Percentiles rank a stretch among this genome's conserved stretches.
Conservation (phyloP, 1,139 yeast species). For the Saccharomycopsis crataegensis region DNA sequence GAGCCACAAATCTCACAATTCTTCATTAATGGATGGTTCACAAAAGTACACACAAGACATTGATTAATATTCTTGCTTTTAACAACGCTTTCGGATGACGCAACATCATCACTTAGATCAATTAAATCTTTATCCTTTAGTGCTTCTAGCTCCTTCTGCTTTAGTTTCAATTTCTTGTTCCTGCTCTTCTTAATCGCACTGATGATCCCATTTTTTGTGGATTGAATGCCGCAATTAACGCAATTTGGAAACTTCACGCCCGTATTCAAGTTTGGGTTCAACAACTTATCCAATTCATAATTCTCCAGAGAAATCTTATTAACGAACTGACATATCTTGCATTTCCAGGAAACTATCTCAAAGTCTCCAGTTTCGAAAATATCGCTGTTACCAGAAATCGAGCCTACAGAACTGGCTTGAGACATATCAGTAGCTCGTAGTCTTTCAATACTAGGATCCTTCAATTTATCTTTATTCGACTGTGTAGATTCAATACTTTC, state of each 20-base stretch:
- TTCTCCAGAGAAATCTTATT: slow-evolving; percentile 5
- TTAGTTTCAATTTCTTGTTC: not conserved
- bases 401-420: too few relatives aligned
- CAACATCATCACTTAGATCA: slow-evolving; percentile 2
- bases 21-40: slow-evolving; percentile 71
- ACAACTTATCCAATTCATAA: slow-evolving; percentile 10
- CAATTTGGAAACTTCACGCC: slow-evolving; percentile 13
- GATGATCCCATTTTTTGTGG: slow-evolving; percentile 4
- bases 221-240: slow-evolving; percentile 16
- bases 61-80: slow-evolving; percentile 32
- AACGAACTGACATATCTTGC: slow-evolving; percentile 15
- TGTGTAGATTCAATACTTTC: not conserved
- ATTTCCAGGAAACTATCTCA: slow-evolving; percentile 16
- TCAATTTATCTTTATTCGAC: not conserved
- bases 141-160: not conserved
- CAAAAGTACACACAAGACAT: slow-evolving; percentile 80
- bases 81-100: slow-evolving; percentile 5
- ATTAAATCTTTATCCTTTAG: not conserved
- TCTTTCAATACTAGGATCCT: not conserved
- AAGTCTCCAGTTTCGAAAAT: not conserved
- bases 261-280: slow-evolving; percentile 10
- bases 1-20: slow-evolving; percentile 87
- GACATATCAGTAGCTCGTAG: not conserved
- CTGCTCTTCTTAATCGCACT: slow-evolving; percentile 13
- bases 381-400: not conserved